These are phyloP conservation scores for Aspergillus sp. DNA, from an alignment of 2,329 filamentous ascomycete species.

Conservation along the genomic window DNA sequence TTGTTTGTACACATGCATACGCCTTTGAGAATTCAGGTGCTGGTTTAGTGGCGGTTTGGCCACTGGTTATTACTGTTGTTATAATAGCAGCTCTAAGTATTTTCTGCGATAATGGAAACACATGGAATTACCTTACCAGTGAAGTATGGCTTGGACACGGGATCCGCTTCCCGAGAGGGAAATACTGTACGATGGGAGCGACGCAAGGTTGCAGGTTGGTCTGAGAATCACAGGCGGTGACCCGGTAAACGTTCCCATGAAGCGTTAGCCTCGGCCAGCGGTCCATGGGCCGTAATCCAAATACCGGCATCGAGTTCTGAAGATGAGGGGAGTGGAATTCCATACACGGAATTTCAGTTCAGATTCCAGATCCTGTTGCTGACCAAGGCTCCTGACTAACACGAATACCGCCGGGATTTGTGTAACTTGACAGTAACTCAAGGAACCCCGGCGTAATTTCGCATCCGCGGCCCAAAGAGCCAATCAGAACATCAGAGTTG, in stretches of 20 bases:
- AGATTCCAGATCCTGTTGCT: too few species aligned
- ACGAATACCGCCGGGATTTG: too few species aligned
- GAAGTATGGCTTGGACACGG: neutral
- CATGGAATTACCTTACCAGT: neutral
- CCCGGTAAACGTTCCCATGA: neutral
- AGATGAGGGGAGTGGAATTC: too few species aligned
- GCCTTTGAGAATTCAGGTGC: constrained; percentile 2
- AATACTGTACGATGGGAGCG: neutral
- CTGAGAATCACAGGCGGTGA: neutral
- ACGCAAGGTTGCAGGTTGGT: neutral
- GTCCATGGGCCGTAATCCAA: neutral
- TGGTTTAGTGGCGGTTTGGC: neutral
- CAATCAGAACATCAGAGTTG: too few species aligned
- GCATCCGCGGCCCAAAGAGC: too few species aligned
- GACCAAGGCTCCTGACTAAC: too few species aligned
- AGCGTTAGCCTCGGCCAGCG: constrained; percentile 11
- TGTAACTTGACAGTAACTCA: too few species aligned
- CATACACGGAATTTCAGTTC: too few species aligned
- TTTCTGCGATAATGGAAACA: neutral
- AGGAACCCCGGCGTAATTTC: too few species aligned
- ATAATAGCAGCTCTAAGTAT: neutral
- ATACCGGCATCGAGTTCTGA: neutral
- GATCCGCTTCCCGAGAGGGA: neutral
- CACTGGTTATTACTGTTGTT: neutral
- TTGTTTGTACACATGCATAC: constrained; percentile 3